Percentiles rank a stretch among this genome's conserved stretches.
phyloP scores from a whole-genome alignment of 192 early-diverging fungal genomes.

The Entophlyctis helioformis region DNA sequence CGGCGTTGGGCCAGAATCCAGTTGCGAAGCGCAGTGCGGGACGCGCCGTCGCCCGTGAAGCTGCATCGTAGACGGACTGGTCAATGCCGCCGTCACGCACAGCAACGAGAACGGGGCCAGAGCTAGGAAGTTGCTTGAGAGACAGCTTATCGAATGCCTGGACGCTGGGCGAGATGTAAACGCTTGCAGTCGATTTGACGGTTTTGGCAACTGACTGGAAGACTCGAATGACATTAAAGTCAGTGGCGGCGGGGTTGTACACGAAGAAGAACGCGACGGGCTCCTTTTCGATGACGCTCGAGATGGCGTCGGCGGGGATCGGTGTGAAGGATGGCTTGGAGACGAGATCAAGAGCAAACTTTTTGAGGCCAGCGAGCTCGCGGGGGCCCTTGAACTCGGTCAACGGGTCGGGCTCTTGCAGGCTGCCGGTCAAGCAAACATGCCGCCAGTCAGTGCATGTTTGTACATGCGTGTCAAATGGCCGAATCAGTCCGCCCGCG shows the following conservation, averaged over 20 bases:
- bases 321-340: constrained; percentile 25
- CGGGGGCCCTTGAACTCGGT: constrained; percentile 31
- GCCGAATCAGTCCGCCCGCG: no score
- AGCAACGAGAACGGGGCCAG: constrained; percentile 36
- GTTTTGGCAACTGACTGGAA: no score
- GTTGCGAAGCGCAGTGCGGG: constrained; percentile 29
- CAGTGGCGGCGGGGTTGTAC: constrained; percentile 20
- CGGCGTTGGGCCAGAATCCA: constrained; percentile 38
- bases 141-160: no score
- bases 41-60: background rate
- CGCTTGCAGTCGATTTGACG: no score
- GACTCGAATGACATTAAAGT: no score
- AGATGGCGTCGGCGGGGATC: constrained; percentile 14
- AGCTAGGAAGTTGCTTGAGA: no score
- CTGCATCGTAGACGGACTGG: constrained; percentile 10
- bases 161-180: no score
- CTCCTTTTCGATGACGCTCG: constrained; percentile 1
- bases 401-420: constrained; percentile 18
- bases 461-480: no score
- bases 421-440: no score
- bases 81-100: constrained; percentile 45
- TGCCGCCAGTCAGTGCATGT: no score
- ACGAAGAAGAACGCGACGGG: constrained; percentile 19
- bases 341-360: constrained; percentile 30
- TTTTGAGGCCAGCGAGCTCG: constrained; percentile 30